phyloP scores from a whole-genome alignment of 1,284 basidiomycete species.

The Ceratorhiza oryzae-sativae region DNA sequence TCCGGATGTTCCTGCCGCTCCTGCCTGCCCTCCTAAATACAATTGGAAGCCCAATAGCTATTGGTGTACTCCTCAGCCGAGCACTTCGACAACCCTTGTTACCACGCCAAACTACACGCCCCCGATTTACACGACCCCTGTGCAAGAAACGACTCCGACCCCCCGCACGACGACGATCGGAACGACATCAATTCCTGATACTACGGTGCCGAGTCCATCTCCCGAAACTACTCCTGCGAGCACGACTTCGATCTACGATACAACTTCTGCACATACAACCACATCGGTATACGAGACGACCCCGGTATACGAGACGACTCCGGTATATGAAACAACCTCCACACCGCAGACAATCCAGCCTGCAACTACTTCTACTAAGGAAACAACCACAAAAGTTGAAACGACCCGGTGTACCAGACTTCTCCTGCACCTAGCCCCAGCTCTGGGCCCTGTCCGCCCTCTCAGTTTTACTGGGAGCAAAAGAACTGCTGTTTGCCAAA shows the following conservation, averaged over 20 bases:
- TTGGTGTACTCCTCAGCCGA: slow-evolving; percentile 17
- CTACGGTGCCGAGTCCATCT: not conserved
- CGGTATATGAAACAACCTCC: not conserved
- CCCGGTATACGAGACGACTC: not conserved
- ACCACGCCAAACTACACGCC: not conserved
- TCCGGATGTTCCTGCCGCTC: slow-evolving; percentile 13
- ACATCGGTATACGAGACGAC: not conserved
- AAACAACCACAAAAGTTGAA: too few species aligned
- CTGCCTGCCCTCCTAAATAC: slow-evolving; percentile 24
- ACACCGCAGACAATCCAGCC: not conserved
- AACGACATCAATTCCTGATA: slow-evolving; percentile 8
- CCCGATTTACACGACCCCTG: not conserved
- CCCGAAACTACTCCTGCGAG: not conserved
- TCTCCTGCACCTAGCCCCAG: not conserved
- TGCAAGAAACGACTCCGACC: not conserved
- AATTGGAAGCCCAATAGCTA: slow-evolving; percentile 15
- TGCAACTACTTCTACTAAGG: not conserved
- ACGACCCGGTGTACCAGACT: not conserved
- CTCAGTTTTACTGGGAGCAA: slow-evolving; percentile 24
- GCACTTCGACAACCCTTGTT: not conserved
- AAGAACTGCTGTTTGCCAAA: slow-evolving; percentile 18
- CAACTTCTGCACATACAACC: not conserved
- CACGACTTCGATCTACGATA: not conserved
- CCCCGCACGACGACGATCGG: too few species aligned
- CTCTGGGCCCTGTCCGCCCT: slow-evolving; percentile 12